A percentile compares a stretch with the other conserved stretches of the same genome.
phyloP scores from a whole-genome alignment of 345 rosid genomes.

The Eucalyptus cloeziana region DNA sequence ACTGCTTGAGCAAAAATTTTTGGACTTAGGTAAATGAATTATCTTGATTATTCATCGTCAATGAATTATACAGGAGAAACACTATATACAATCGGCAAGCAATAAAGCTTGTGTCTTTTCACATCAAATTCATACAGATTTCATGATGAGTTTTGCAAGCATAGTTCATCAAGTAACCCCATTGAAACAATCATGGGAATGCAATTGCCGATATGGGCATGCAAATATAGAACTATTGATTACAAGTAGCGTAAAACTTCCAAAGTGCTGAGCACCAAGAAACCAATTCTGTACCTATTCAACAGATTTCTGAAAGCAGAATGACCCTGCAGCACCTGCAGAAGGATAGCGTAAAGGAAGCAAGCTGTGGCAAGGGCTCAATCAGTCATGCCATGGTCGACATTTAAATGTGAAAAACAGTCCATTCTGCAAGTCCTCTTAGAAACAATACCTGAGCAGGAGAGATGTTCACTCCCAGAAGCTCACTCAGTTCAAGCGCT shows the following conservation, averaged over 20 bases:
- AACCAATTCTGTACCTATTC: constrained; percentile 18
- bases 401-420: not conserved
- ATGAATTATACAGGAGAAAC: not conserved
- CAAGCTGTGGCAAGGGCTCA: not conserved
- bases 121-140: not conserved
- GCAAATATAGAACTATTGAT: not conserved
- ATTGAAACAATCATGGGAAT: not conserved
- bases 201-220: not conserved
- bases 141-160: not conserved
- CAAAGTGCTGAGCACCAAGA: not conserved
- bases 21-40: not conserved
- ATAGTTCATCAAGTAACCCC: not conserved
- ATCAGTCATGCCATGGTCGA: not conserved
- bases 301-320: constrained; percentile 55
- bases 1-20: not conserved
- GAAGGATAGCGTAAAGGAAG: not conserved
- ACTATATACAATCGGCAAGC: not conserved
- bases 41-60: not conserved
- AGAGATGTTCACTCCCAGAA: constrained; percentile 40
- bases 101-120: not conserved
- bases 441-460: constrained; percentile 42
- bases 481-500: constrained; percentile 53
- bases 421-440: not conserved
- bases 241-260: not conserved
- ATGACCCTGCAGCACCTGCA: constrained; percentile 82